phyloP scores from a whole-genome alignment of 768 basidiomycete genomes.

The Leccinum incarnatum region DNA sequence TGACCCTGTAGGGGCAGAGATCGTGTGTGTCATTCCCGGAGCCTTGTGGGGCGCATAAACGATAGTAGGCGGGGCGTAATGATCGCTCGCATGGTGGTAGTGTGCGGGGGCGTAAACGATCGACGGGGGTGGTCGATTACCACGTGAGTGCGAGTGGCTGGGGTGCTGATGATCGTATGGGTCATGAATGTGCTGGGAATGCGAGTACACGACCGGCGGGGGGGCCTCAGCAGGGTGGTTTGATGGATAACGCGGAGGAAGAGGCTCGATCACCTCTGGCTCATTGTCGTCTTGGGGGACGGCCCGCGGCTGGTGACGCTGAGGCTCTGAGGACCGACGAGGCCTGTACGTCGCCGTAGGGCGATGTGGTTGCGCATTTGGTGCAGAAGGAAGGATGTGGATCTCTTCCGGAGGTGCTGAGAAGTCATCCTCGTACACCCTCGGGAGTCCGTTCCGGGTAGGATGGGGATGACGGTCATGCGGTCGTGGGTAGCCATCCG shows the following conservation, averaged over 20 bases:
- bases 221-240: conserved; percentile 19
- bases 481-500: conserved; percentile 29
- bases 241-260: conserved; percentile 31
- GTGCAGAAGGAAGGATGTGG: conserved; percentile 54
- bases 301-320: conserved; percentile 22
- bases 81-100: conserved; percentile 42
- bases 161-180: conserved; percentile 31
- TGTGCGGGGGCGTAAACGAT: conserved; percentile 56
- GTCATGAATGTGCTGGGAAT: conserved; percentile 40
- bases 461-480: conserved; percentile 21
- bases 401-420: conserved; percentile 55
- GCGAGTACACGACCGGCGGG: conserved; percentile 35
- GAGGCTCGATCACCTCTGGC: conserved; percentile 34
- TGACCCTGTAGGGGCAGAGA: conserved; percentile 53
- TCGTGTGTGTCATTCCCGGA: conserved; percentile 68
- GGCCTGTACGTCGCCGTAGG: conserved; percentile 29
- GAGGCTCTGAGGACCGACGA: conserved; percentile 30
- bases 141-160: conserved; percentile 37
- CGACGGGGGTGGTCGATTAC: conserved; percentile 46
- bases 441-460: conserved; percentile 21
- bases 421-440: conserved; percentile 20
- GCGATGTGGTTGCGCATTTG: conserved; percentile 35
- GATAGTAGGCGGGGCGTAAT: conserved; percentile 60
- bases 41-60: conserved; percentile 52
- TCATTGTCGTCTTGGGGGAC: conserved; percentile 18